A percentile compares a stretch with the other conserved stretches of the same genome.
These are phyloP conservation scores for Plasmodium blacklocki DNA, from an alignment of 169 alveolate species.

Conservation along the genomic window DNA sequence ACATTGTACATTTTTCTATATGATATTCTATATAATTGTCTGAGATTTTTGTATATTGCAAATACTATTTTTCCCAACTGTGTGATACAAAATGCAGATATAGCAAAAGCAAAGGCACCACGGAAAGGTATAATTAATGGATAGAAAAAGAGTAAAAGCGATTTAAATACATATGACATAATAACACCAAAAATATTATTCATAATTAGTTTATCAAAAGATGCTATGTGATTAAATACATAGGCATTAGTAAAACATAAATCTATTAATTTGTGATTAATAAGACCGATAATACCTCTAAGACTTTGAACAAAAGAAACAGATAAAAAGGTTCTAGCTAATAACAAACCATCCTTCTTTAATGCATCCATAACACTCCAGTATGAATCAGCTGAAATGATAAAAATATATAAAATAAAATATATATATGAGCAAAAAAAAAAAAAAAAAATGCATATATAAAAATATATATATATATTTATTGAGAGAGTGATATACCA, in stretches of 20 bases:
- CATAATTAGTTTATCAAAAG: conserved; percentile 62
- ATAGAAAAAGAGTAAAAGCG: conserved; percentile 43
- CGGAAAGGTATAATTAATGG: conserved; percentile 66
- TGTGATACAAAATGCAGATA: conserved; percentile 66
- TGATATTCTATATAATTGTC: conserved; percentile 38
- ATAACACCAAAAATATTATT: conserved; percentile 59
- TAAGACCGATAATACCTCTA: conserved; percentile 67
- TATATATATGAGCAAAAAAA: background rate
- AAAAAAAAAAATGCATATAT: conserved; percentile 1
- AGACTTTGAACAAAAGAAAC: conserved; percentile 71
- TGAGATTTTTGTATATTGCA: conserved; percentile 30
- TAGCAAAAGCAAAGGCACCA: conserved; percentile 67
- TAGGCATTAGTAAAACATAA: conserved; percentile 55
- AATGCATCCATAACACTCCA: conserved; percentile 62
- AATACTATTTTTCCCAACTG: conserved; percentile 52
- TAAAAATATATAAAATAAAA: conserved; percentile 23
- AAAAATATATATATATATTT: background rate
- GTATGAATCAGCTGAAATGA: conserved; percentile 41
- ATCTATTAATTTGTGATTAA: conserved; percentile 46
- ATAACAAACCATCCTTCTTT: conserved; percentile 45
- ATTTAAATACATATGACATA: conserved; percentile 61
- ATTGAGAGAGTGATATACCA: too few species aligned
- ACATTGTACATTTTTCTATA: conserved; percentile 14
- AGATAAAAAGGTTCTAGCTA: conserved; percentile 56
- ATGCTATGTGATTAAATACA: conserved; percentile 40